A percentile compares a stretch with the other conserved stretches of the same genome.
phyloP scores from a whole-genome alignment of 306 rosid species.

The Corylus americana region DNA sequence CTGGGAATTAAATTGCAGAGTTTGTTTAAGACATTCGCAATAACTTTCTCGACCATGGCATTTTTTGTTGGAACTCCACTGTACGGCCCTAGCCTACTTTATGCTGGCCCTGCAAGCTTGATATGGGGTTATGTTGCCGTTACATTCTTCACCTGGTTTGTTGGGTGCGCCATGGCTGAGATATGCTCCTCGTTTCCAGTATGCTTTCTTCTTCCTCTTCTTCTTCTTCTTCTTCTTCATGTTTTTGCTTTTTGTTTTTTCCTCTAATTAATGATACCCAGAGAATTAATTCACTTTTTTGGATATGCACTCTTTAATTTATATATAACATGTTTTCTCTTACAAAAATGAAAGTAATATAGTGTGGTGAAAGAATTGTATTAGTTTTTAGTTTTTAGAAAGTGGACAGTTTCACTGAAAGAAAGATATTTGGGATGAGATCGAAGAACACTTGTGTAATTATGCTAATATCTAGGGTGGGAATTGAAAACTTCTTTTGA shows the following conservation, averaged over 20 bases:
- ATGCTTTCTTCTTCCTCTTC: background rate
- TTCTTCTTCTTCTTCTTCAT: background rate
- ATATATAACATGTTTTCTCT: no score
- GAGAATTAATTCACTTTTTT: background rate
- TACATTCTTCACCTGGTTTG: conserved; percentile 40
- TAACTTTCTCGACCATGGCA: conserved; percentile 39
- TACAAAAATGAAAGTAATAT: no score
- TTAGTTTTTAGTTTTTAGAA: no score
- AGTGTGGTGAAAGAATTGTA: no score
- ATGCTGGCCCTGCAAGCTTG: conserved; percentile 39
- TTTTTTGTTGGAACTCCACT: conserved; percentile 37
- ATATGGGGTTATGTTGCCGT: conserved; percentile 33
- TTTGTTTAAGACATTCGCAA: conserved; percentile 34
- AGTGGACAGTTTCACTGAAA: no score
- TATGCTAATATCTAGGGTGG: background rate
- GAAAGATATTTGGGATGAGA: no score
- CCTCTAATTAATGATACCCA: background rate
- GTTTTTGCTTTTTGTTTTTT: background rate
- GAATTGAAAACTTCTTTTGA: background rate
- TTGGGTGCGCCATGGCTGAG: conserved; percentile 43
- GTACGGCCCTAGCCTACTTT: conserved; percentile 32
- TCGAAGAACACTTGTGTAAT: background rate
- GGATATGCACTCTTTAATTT: no score
- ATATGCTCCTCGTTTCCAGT: conserved; percentile 43
- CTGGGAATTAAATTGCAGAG: conserved; percentile 11